Percentiles rank a stretch among this genome's conserved stretches.
Conservation (phyloP, 306 rosid species). For the Chamaecrista fasciculata region DNA sequence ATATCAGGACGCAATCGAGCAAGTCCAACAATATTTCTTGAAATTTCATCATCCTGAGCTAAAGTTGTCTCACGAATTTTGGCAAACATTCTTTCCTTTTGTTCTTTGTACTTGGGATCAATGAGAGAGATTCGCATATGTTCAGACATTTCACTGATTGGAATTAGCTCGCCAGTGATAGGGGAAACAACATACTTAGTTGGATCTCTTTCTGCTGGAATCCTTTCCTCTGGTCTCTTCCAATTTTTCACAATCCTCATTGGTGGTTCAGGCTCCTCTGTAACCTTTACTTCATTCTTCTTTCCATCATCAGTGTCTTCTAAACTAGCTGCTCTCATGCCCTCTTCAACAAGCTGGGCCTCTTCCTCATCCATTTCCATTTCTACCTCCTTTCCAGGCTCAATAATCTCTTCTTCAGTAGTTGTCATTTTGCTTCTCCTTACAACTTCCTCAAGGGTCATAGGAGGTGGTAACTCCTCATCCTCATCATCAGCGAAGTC, state of each 20-base stretch:
- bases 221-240: conserved; percentile 96
- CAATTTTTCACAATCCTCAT: conserved; percentile 97
- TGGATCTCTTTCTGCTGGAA: conserved; percentile 79
- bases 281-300: conserved; percentile 55
- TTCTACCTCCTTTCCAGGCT: conserved; percentile 87
- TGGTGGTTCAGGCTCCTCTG: conserved; percentile 79
- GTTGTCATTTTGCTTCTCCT: conserved; percentile 80
- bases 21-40: conserved; percentile 85
- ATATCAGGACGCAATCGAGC: conserved; percentile 97
- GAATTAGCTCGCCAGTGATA: conserved; percentile 87
- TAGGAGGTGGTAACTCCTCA: conserved; percentile 88
- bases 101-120: conserved; percentile 96
- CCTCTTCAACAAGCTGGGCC: conserved; percentile 93
- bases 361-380: conserved; percentile 99
- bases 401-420: conserved; percentile 68
- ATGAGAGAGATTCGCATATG: conserved; percentile 95
- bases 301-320: conserved; percentile 63
- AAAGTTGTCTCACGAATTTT: conserved; percentile 97
- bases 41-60: conserved; percentile 93
- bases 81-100: conserved; percentile 96
- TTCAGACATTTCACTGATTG: conserved; percentile 90
- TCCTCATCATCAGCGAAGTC: conserved; percentile 98
- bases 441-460: conserved; percentile 92
- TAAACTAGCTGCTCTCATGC: conserved; percentile 71
- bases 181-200: conserved; percentile 85